Conservation (phyloP, 768 basidiomycete species). For the Kwoniella heveanensis region DNA sequence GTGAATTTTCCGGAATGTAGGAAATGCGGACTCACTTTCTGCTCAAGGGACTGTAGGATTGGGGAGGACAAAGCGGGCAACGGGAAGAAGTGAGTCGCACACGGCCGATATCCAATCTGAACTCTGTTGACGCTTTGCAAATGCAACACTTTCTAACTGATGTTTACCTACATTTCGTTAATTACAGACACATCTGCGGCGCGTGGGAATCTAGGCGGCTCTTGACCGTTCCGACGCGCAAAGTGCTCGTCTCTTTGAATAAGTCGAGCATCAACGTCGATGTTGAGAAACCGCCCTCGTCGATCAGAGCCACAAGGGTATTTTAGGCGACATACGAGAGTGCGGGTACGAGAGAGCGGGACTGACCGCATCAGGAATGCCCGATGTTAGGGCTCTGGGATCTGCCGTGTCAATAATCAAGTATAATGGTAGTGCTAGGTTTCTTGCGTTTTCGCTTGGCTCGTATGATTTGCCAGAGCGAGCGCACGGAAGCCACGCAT, state of each 20-base stretch:
- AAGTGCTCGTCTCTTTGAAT: not conserved
- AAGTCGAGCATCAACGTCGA: not conserved
- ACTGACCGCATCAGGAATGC: too few species aligned
- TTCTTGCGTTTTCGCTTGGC: too few species aligned
- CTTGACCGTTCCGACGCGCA: conserved; percentile 9
- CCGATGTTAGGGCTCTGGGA: too few species aligned
- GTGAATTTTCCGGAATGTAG: conserved; percentile 51
- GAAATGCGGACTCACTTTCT: conserved; percentile 48
- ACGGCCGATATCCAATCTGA: not conserved
- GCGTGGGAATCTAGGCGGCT: conserved; percentile 36
- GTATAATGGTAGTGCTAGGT: too few species aligned
- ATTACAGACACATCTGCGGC: conserved; percentile 42
- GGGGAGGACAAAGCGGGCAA: conserved; percentile 41
- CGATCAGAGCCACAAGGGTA: conserved; percentile 9
- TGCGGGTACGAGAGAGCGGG: too few species aligned
- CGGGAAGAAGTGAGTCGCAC: conserved; percentile 41
- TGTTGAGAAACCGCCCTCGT: not conserved
- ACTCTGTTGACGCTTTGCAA: too few species aligned
- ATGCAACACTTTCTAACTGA: too few species aligned
- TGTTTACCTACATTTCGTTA: too few species aligned
- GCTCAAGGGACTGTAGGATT: conserved; percentile 45
- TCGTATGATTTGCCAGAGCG: too few species aligned
- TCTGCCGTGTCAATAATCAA: too few species aligned
- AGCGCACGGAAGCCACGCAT: too few species aligned
- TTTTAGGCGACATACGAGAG: too few species aligned